Conservation (phyloP, 2,329 filamentous ascomycete genomes). For the Cladophialophora bantiana region DNA sequence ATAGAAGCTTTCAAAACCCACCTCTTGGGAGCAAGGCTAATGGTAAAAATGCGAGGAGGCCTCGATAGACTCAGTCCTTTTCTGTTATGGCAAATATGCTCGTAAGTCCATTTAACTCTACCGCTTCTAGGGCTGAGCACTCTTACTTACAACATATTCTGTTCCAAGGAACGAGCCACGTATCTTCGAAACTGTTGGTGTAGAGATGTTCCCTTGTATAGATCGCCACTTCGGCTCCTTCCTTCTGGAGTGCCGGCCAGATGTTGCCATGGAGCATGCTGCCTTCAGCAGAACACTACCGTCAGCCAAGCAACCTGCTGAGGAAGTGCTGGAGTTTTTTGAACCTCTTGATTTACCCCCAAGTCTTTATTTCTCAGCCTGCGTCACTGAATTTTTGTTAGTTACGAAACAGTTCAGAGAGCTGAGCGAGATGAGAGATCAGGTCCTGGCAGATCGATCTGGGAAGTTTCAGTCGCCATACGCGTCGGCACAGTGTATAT, state of each 20-base stretch:
- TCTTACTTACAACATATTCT: background rate
- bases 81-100: constrained; percentile 10
- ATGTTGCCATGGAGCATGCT: background rate
- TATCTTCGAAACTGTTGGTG: background rate
- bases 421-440: background rate
- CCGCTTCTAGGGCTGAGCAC: background rate
- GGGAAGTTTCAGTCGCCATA: background rate
- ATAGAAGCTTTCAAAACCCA: constrained; percentile 1
- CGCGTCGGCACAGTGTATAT: background rate
- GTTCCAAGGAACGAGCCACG: background rate
- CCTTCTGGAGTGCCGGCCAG: background rate
- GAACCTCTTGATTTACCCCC: background rate
- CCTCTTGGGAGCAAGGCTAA: background rate
- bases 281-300: background rate
- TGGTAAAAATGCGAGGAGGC: constrained; percentile 13
- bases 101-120: background rate
- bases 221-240: constrained; percentile 10
- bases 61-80: background rate
- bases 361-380: background rate
- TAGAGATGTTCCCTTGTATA: constrained; percentile 8
- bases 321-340: background rate
- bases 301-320: background rate
- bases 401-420: background rate
- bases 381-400: background rate
- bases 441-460: background rate